Evolutionary conservation across 495 filamentous ascomycete species (phyloP).

Genomic region (Acidiella bohemica): DNA sequence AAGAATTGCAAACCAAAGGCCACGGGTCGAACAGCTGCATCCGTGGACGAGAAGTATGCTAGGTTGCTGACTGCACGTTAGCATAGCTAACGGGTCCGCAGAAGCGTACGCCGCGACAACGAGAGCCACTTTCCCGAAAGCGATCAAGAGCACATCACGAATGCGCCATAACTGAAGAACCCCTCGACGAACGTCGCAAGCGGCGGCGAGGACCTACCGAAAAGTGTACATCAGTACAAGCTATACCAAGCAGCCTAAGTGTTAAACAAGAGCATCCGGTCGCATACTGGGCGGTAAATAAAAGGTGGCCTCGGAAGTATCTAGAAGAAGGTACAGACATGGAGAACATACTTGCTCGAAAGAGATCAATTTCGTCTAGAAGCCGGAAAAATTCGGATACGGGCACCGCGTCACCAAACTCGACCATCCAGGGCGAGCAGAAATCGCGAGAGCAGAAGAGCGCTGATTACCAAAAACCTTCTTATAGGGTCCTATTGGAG

Average conservation of each 20-base stretch:
- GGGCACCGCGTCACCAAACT: background rate
- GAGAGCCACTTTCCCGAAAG: background rate
- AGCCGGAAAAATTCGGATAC: background rate
- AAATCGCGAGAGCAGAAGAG: conserved; percentile 2
- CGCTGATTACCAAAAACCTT: background rate
- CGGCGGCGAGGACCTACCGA: background rate
- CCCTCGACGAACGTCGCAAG: background rate
- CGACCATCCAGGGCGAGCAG: background rate
- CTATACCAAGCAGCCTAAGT: background rate
- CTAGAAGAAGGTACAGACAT: background rate
- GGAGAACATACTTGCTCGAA: conserved; percentile 1
- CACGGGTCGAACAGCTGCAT: background rate
- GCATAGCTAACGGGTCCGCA: background rate
- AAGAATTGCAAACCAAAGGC: background rate
- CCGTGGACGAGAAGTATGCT: background rate
- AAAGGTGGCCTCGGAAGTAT: background rate
- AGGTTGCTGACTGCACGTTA: background rate
- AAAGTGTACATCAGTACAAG: background rate
- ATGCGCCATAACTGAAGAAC: too few relatives aligned
- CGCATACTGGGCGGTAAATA: background rate
- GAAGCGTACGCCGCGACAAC: background rate
- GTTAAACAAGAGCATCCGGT: background rate
- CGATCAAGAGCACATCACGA: background rate
- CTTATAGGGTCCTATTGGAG: background rate
- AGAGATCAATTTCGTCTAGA: background rate